Base-by-base conservation (phyloP, 2,329 filamentous ascomycete genomes). In the Fonsecaea erecta region DNA sequence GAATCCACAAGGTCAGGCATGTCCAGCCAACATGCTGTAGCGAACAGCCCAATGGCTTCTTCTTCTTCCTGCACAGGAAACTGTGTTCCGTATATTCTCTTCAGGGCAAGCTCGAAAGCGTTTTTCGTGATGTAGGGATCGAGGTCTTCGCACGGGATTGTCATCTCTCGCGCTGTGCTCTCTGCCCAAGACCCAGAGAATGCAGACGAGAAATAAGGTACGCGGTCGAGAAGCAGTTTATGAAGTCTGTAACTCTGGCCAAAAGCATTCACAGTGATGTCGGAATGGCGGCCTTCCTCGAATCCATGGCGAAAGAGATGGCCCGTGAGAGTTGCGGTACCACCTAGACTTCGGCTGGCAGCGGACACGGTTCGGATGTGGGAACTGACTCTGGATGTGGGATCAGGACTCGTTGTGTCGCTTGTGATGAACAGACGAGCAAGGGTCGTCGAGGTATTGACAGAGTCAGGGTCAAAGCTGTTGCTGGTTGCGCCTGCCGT, bases 171-270 rank as follows among this genome's bases (percentile, higher is more conserved):
- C 3, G 81, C 77, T 37, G 77, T 78, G 65, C 83, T 83, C 70
- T 86, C 84, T 9, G 83, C 75, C 84, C 84, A 86, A n/a, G 83
- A 82, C 37, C 81, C 83, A 0, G 82, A 84, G 26, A 86, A 75
- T 14, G 83, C 83, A 14, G 80, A 81, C 1, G 80, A 78, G 73
- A 86, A 86, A 77, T 85, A 86, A 0, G 83, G 83, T 3, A 84
- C 82, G 58, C 82, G 80, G 71, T 85, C 84, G 21, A 86, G 80
- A 21, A 86, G 78, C 8, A 86, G 74, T 18, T 84, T 82, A 70
- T 86, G 84, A 6, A 86, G 77, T 63, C 77, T 78, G 73, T 86
- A 86, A 54, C 75, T 75, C 51, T 81, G 79, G 9, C 80, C 80
- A 70, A 86, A 86, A 0, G 83, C 84, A 62, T 81, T 75, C 56